A percentile compares a stretch with the other conserved stretches of the same genome.
Evolutionary conservation across 148 eudicot species (phyloP).

Genomic region (Pouteria glomerata): DNA sequence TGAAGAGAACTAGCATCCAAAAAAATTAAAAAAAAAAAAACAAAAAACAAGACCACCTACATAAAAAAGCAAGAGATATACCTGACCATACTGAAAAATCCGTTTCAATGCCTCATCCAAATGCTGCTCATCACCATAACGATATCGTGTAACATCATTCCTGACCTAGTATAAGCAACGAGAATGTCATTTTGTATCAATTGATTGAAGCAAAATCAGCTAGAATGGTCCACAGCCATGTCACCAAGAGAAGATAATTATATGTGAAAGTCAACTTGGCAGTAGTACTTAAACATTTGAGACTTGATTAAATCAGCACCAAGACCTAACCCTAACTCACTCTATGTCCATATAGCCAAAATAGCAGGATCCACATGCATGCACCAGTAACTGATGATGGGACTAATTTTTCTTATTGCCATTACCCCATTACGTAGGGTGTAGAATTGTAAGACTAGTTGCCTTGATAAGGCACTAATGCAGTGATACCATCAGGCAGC

Average conservation of each 20-base stretch:
- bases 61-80: slow-evolving; percentile 22
- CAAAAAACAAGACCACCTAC: not conserved
- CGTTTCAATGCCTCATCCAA: slow-evolving; percentile 93
- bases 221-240: not conserved
- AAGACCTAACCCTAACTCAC: not conserved
- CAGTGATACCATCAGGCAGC: not conserved
- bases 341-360: not conserved
- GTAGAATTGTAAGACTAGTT: not conserved
- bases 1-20: not conserved
- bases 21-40: too few relatives aligned
- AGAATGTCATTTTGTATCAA: slow-evolving; percentile 8
- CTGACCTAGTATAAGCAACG: slow-evolving; percentile 55
- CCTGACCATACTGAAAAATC: slow-evolving; percentile 94
- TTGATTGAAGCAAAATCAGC: not conserved
- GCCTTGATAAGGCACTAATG: not conserved
- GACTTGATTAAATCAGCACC: not conserved
- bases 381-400: not conserved
- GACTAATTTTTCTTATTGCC: not conserved
- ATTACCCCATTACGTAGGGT: not conserved
- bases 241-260: too few relatives aligned
- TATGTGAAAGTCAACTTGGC: not conserved
- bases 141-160: slow-evolving; percentile 83
- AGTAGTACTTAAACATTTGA: not conserved
- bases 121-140: slow-evolving; percentile 98
- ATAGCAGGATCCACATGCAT: not conserved